Percentiles rank a stretch among this genome's conserved stretches.
phyloP scores from a whole-genome alignment of 257 asterid species.

The Schizonepeta tenuifolia region DNA sequence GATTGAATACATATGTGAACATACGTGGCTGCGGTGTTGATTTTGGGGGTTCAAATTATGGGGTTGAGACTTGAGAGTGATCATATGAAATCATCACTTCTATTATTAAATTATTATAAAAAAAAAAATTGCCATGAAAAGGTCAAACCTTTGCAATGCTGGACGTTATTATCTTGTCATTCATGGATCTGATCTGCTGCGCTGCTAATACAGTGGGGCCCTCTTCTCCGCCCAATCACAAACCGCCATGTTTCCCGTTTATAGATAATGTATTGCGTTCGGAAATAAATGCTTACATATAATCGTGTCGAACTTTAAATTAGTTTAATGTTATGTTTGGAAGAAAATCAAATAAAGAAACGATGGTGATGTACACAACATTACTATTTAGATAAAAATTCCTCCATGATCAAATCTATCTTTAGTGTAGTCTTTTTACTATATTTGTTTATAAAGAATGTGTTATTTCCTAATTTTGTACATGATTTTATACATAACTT shows the following conservation, averaged over 20 bases:
- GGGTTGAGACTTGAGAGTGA: neutral
- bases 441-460: no score
- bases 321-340: no score
- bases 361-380: neutral
- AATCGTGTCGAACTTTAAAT: no score
- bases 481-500: no score
- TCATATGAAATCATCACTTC: neutral
- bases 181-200: neutral
- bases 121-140: neutral
- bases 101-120: neutral
- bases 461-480: no score
- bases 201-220: neutral
- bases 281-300: no score
- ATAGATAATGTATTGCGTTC: neutral
- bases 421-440: no score
- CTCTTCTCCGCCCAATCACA: slow-evolving; percentile 12
- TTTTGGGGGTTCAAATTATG: neutral
- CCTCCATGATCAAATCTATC: no score
- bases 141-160: slow-evolving; percentile 22
- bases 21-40: slow-evolving; percentile 17
- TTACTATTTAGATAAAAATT: no score
- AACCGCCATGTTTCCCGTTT: neutral
- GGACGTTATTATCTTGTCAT: neutral
- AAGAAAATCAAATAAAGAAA: neutral
- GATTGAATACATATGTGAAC: slow-evolving; percentile 22